Evolutionary conservation across 805 yeast genomes (phyloP), one percentile per base, ranked within the genome.

Genomic region (Zygosaccharomyces bisporus): DNA sequence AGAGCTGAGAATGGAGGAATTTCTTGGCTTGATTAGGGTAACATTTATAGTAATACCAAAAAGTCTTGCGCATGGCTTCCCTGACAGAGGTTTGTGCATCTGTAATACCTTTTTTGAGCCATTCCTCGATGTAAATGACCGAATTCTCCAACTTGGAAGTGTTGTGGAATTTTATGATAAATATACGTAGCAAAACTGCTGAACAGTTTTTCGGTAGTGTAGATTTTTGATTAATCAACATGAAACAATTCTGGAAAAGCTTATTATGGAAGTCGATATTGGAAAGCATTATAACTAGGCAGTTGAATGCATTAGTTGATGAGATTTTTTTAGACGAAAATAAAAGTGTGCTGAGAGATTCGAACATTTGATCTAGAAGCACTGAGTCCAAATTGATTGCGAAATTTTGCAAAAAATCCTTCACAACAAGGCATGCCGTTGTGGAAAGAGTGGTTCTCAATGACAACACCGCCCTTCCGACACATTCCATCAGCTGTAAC

Each of bases 31-130:
- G 66, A 0, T 63, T 56, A 0, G 86, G 84, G 65, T 78, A 83
- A 5, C 73, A 56, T 16, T 68, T 70, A 52, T 73, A 74, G 44
- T 79, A 74, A 10, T 76, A 69, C 96, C 96, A 90, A 56, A 75
- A 91, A 0, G 88, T 72, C 2, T 71, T 68, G 59, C 95, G 75
- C 69, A 83, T 85, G 0, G 79, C 69, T 54, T 81, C 95, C 51
- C 97, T 74, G 0, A 86, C 96, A 0, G 76, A 68, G 0, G 90
- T 87, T 46, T 84, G 83, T 0, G 96, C 86, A 61, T 90, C 98
- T 0, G 77, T 60, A 0, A 93, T 68, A 16, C 91, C 82, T 53
- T 77, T 81, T 3, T 66, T 48, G 1, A 87, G 57, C 50, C 80
- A 68, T 37, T 71, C 76, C 25, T 71, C 80, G 1, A 81, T 55